Conservation (phyloP, 164 flowering plant genomes). For the Hamamelis virginiana region DNA sequence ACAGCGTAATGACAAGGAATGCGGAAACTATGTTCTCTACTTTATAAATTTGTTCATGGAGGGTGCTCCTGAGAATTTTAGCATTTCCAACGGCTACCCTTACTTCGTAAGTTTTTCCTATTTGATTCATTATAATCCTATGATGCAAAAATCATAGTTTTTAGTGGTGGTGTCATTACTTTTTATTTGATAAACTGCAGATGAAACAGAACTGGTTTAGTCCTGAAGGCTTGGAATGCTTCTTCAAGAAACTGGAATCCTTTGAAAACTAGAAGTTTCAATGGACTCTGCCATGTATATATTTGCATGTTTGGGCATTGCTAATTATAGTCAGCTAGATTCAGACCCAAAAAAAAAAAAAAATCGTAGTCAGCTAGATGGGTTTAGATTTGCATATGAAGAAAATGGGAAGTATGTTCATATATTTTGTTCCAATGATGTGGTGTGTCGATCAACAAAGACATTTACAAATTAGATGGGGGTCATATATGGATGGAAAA, state of each 20-base stretch:
- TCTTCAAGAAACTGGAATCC: slow-evolving; percentile 29
- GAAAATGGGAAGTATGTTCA: no score
- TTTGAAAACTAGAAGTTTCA: neutral
- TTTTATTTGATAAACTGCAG: slow-evolving; percentile 26
- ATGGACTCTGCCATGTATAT: neutral
- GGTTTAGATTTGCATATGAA: no score
- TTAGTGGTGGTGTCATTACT: neutral
- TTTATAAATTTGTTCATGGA: slow-evolving; percentile 56
- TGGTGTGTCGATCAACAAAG: no score
- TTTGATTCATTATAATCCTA: neutral
- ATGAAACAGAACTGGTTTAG: slow-evolving; percentile 57
- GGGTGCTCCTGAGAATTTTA: slow-evolving; percentile 62
- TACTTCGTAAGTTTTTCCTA: slow-evolving; percentile 52
- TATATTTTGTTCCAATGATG: no score
- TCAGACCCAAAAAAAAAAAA: no score
- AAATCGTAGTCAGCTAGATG: no score
- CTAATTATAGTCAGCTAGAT: no score
- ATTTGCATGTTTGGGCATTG: no score
- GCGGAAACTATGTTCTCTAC: slow-evolving; percentile 72
- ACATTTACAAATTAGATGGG: no score
- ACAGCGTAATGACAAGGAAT: slow-evolving; percentile 57
- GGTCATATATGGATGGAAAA: no score
- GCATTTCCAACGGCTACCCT: slow-evolving; percentile 47
- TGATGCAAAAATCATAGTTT: neutral
- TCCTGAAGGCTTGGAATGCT: slow-evolving; percentile 35